These are phyloP conservation scores for Phylloporus arenicola DNA, from an alignment of 768 basidiomycete genomes.

Conservation along the genomic window DNA sequence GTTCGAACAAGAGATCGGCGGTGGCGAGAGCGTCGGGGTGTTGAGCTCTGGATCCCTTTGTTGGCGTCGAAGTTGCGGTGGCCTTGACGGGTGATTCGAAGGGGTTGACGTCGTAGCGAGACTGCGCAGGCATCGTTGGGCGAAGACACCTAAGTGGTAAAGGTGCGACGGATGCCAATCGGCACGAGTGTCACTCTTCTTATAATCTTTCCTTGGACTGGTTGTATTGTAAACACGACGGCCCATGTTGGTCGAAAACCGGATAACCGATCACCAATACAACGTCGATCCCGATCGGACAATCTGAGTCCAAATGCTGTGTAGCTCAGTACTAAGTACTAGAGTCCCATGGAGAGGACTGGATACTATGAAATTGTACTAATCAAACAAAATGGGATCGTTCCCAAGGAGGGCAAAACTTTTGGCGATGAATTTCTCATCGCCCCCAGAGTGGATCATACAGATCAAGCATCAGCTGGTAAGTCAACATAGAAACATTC, in stretches of 20 bases:
- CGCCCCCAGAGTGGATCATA: too few relatives aligned
- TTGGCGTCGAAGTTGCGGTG: background rate
- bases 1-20: slow-evolving; percentile 25
- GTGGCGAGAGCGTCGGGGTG: slow-evolving; percentile 25
- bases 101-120: slow-evolving; percentile 6
- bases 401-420: too few relatives aligned
- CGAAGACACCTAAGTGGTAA: background rate
- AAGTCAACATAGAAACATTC: too few relatives aligned
- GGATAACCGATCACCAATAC: too few relatives aligned
- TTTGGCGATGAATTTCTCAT: too few relatives aligned
- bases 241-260: background rate
- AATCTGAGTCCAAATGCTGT: too few relatives aligned
- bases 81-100: slow-evolving; percentile 20
- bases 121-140: slow-evolving; percentile 8
- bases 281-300: too few relatives aligned
- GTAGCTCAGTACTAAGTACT: too few relatives aligned
- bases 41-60: background rate
- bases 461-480: too few relatives aligned
- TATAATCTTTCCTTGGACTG: slow-evolving; percentile 9
- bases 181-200: slow-evolving; percentile 3
- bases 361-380: too few relatives aligned
- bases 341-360: too few relatives aligned
- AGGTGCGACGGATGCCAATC: background rate
- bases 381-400: too few relatives aligned
- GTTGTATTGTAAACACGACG: slow-evolving; percentile 11